A percentile compares a stretch with the other conserved stretches of the same genome.
These are phyloP conservation scores for Acrodontium crateriforme DNA, from an alignment of 2,329 filamentous ascomycete species.

Conservation along the genomic window DNA sequence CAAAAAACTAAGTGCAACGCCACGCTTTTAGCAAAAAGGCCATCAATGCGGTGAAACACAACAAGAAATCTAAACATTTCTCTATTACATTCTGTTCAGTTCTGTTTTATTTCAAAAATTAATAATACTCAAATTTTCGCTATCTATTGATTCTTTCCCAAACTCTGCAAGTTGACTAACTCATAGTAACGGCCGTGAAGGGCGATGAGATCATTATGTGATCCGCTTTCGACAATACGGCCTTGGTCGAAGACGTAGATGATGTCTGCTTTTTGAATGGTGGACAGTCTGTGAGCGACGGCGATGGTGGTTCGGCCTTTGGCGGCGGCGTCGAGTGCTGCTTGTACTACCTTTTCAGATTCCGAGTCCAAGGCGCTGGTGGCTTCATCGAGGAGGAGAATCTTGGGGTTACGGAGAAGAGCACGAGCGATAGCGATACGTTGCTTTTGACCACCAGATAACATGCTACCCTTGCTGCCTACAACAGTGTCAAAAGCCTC, in stretches of 20 bases:
- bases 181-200: constrained; percentile 28
- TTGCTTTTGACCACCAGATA: constrained; percentile 89
- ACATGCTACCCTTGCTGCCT: constrained; percentile 70
- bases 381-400: constrained; percentile 72
- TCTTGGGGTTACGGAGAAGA: constrained; percentile 76
- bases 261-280: constrained; percentile 85
- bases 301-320: constrained; percentile 67
- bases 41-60: constrained; percentile 6
- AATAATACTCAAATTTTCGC: too few relatives aligned
- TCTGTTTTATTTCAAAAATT: too few relatives aligned
- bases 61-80: constrained; percentile 5
- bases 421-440: constrained; percentile 87
- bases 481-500: constrained; percentile 40
- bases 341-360: constrained; percentile 67
- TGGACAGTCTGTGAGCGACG: constrained; percentile 80
- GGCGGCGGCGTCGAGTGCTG: constrained; percentile 66
- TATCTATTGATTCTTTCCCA: constrained; percentile 14
- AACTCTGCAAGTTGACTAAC: constrained; percentile 24
- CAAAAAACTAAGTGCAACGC: too few relatives aligned
- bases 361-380: constrained; percentile 55
- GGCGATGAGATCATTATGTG: constrained; percentile 46
- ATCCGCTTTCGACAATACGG: constrained; percentile 70
- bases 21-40: too few relatives aligned
- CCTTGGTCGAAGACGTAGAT: constrained; percentile 97
- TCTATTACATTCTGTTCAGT: too few relatives aligned